Evolutionary conservation across 1,139 yeast species (phyloP).

Genomic region (Scheffersomyces quercinus): DNA sequence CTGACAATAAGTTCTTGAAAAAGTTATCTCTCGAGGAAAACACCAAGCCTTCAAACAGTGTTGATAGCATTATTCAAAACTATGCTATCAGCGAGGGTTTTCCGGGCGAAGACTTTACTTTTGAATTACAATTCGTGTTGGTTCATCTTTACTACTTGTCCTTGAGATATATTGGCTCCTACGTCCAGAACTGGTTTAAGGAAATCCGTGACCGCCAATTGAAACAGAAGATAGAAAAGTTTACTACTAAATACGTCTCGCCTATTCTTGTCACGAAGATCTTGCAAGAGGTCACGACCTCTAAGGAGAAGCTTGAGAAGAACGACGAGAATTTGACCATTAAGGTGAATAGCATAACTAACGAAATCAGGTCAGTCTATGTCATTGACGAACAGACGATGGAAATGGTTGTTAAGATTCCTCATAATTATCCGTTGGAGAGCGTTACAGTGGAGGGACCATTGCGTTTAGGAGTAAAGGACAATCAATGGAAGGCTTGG

Average conservation of each 20-base stretch:
- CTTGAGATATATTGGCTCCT: constrained; percentile 63
- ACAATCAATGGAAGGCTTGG: constrained; percentile 96
- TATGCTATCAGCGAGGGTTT: constrained; percentile 21
- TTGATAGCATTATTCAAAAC: constrained; percentile 16
- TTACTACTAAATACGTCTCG: constrained; percentile 62
- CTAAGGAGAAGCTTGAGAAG: constrained; percentile 35
- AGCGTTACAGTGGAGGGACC: constrained; percentile 77
- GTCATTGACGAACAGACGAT: constrained; percentile 85
- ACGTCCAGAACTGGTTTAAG: constrained; percentile 71
- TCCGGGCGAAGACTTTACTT: constrained; percentile 17
- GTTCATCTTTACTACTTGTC: constrained; percentile 59
- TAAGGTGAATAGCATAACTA: constrained; percentile 59
- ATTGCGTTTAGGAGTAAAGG: constrained; percentile 83
- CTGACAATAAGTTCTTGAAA: constrained; percentile 33
- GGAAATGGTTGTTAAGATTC: constrained; percentile 76
- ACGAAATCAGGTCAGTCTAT: constrained; percentile 74
- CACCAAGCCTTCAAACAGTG: constrained; percentile 4
- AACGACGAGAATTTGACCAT: constrained; percentile 61
- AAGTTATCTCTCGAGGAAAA: constrained; percentile 19
- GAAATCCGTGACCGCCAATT: constrained; percentile 58
- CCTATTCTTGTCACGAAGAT: constrained; percentile 63
- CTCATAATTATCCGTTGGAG: constrained; percentile 70
- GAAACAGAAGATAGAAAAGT: constrained; percentile 59
- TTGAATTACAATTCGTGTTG: constrained; percentile 38
- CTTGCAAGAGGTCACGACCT: constrained; percentile 51